Conservation (phyloP, 2,329 filamentous ascomycete species). For the Byssoonygena ceratinophila region DNA sequence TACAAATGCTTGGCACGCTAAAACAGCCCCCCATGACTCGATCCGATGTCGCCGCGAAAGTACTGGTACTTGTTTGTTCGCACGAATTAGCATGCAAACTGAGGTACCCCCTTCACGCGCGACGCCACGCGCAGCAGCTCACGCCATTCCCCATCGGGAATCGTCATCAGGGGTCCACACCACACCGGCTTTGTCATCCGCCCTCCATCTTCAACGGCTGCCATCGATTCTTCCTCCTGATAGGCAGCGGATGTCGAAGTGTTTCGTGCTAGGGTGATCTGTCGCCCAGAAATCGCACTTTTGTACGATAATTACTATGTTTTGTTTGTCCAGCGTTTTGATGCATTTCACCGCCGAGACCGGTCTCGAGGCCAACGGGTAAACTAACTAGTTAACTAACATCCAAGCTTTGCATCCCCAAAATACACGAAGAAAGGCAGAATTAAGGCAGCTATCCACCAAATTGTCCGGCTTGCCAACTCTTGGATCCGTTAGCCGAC, state of each 20-base stretch:
- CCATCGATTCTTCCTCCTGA: not conserved
- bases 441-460: not conserved
- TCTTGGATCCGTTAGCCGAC: not conserved
- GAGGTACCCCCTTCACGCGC: not conserved
- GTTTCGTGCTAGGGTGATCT: not conserved
- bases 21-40: slow-evolving; percentile 7
- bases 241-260: not conserved
- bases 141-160: not conserved
- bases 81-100: not conserved
- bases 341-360: not conserved
- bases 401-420: too few relatives aligned
- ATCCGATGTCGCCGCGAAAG: not conserved
- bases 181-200: not conserved
- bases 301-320: too few relatives aligned
- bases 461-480: not conserved
- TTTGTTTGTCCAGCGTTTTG: too few relatives aligned
- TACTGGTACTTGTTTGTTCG: not conserved
- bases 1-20: slow-evolving; percentile 7
- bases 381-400: too few relatives aligned
- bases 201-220: not conserved
- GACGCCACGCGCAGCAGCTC: too few relatives aligned
- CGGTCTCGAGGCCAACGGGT: not conserved
- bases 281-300: too few relatives aligned
- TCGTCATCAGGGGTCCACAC: not conserved
- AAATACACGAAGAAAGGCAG: too few relatives aligned